phyloP scores from a whole-genome alignment of 2,329 filamentous ascomycete species.

The Beauveria australis region DNA sequence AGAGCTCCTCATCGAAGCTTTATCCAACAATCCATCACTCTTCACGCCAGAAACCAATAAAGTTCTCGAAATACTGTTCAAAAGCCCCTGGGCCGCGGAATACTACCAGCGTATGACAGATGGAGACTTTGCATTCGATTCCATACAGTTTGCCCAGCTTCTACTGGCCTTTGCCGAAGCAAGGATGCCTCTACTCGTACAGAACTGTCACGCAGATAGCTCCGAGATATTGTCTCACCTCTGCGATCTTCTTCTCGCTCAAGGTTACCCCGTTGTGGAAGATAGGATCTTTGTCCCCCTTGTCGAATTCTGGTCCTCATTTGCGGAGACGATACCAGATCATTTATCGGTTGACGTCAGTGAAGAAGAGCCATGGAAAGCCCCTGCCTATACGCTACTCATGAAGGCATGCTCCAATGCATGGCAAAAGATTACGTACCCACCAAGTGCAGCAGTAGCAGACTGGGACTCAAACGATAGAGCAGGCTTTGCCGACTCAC shows the following conservation, averaged over 20 bases:
- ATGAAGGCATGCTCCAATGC: conserved; percentile 58
- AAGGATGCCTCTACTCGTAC: conserved; percentile 51
- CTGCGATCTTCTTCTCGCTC: conserved; percentile 56
- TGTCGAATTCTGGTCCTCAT: conserved; percentile 75
- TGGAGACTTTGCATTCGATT: conserved; percentile 56
- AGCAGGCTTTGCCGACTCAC: conserved; percentile 60
- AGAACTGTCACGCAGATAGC: conserved; percentile 40
- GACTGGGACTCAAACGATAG: conserved; percentile 64
- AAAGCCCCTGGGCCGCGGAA: conserved; percentile 49
- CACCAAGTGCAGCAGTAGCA: conserved; percentile 46
- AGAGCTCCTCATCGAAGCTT: conserved; percentile 56
- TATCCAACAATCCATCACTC: conserved; percentile 57
- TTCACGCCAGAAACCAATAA: conserved; percentile 51
- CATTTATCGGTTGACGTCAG: neutral
- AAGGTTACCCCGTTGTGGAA: conserved; percentile 61
- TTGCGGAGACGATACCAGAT: conserved; percentile 61
- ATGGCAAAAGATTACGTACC: conserved; percentile 63
- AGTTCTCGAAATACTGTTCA: conserved; percentile 50
- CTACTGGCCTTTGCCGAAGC: conserved; percentile 63
- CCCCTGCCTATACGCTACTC: conserved; percentile 24
- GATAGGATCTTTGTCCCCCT: conserved; percentile 67
- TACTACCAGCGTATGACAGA: conserved; percentile 47
- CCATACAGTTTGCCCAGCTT: conserved; percentile 57
- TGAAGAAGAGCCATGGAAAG: neutral
- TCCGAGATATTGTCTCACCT: conserved; percentile 48